Base-by-base conservation (phyloP, 257 asterid species). In the Nicotiana paniculata region DNA sequence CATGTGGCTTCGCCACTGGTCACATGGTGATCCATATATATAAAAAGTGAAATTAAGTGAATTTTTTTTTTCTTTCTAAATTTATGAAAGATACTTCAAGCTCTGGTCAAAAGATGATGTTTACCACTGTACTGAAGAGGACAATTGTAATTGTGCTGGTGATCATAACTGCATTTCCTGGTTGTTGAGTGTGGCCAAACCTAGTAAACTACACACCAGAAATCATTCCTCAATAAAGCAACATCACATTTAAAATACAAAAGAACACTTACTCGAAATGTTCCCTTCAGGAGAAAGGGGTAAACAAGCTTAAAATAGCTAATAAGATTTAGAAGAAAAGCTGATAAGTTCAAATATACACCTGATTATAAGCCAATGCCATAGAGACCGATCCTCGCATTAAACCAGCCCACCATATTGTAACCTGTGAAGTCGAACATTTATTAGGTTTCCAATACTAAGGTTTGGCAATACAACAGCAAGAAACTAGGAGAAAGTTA, bases 311-410 rank as follows among this genome's bases (percentile, higher is more conserved):
- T 51, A 33, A 7, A 16, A 15, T 10, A 67, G 76, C 77, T 32
- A 32, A 32, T 32, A 32, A 32, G 35, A 32, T 70, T 39, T 21
- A 21, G 77, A 69, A 70, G 57, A 70, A 39, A 33, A 70, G 77
- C 58, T 18, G 57, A 70, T 4, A 0, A 21, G 11, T 70, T 39
- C 77, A 39, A 10, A 4, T 39, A 64, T n/a, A 16, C 74, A 92
- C 98, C 95, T 94, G 97, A 86, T 90, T 91, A 87, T 94, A 93
- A 84, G 94, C 94, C 81, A 94, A 80, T 9, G 98, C 97, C 94
- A 94, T 87, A 15, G 97, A 93, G 24, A 94, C 97, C 16, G 98
- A 93, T 9, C 98, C 98, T 72, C 98, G 90, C 91, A 90, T 92
- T 46, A 94, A 88, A 83, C 98, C 98, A 86, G 97, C 90, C 97